Evolutionary conservation across 345 rosid genomes (phyloP), one percentile per base, ranked within the genome.

Genomic region (Syzygium aqueum): DNA sequence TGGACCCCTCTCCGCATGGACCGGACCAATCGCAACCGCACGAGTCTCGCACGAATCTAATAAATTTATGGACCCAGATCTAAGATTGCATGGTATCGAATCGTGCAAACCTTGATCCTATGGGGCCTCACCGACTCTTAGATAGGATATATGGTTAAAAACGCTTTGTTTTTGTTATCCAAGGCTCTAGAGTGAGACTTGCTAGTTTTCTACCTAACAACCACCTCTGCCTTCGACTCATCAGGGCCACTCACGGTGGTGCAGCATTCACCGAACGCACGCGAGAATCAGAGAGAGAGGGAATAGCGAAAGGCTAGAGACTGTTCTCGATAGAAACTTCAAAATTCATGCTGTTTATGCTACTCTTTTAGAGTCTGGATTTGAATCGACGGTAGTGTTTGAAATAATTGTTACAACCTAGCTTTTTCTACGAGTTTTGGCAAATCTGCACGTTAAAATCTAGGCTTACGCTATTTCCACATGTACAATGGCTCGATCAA

Each of bases 1-100:
- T 6, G 4, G 5, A 2, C 22, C 77, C 37, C 2, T 0, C 11
- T 0, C 40, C 9, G 1, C 30, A 30, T 2, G 8, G 0, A 30
- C 11, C 2, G 3, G 40, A 67, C 16, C 46, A 9, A 33, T 67
- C 25, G 10, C 13, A 33, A 67, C 9, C 23, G 17, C 2, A 30
- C 6, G 11, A 16, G 11, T 30, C 19, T 15, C 1, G 0, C 17
- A 11, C 4, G 8, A n/a, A 61, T 61, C 33, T 61, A 6, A 15
- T 16, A 2, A 16, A 30, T 67, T 67, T 67, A 3, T 30, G 30
- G 0, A 16, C 12, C 7, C 3, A 1, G 43, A 40, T 40, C 43
- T 40, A 40, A 40, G 43, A 14, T 28, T 63, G 1, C 2, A 7
- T 1, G 1, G 5, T n/a, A 65, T 15, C 21, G 30, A 28, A 28